phyloP scores from a whole-genome alignment of 176 grass and related monocot genomes.

The Hordeum vulgare region DNA sequence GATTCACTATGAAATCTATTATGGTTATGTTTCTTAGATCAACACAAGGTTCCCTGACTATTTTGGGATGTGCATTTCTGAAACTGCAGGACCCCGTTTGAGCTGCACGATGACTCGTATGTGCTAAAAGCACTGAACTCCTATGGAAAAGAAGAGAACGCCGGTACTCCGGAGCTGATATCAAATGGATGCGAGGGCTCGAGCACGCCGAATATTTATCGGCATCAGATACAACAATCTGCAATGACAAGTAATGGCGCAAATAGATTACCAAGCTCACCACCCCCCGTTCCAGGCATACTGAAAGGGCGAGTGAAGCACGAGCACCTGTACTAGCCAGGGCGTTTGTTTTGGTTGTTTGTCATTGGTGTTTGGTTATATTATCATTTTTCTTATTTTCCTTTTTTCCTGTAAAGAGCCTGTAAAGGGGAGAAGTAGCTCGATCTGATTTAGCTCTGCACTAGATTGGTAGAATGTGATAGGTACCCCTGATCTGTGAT shows the following conservation, averaged over 20 bases:
- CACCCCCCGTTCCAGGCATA: slow-evolving; percentile 85
- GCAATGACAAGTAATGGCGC: slow-evolving; percentile 41
- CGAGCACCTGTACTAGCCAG: slow-evolving; percentile 49
- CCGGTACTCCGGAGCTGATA: slow-evolving; percentile 2
- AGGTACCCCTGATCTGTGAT: background rate
- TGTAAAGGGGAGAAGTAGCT: slow-evolving; percentile 45
- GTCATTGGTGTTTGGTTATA: background rate
- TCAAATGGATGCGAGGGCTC: slow-evolving; percentile 59
- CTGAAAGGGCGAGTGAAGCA: slow-evolving; percentile 86
- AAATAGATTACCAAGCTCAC: slow-evolving; percentile 48
- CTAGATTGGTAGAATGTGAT: slow-evolving; percentile 15
- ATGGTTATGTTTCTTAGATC: background rate
- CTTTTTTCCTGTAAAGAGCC: slow-evolving; percentile 29
- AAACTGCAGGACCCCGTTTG: slow-evolving; percentile 82
- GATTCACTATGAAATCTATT: background rate
- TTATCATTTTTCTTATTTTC: slow-evolving; percentile 6
- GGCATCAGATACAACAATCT: slow-evolving; percentile 45
- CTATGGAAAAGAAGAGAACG: slow-evolving; percentile 44
- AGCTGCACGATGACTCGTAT: slow-evolving; percentile 86
- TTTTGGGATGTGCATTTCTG: slow-evolving; percentile 5
- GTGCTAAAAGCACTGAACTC: slow-evolving; percentile 89
- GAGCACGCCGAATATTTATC: slow-evolving; percentile 53
- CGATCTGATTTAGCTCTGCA: slow-evolving; percentile 31
- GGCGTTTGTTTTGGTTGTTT: background rate
- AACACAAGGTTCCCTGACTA: background rate